These are phyloP conservation scores for Penicillium sclerotiorum DNA, from an alignment of 2,329 filamentous ascomycete species.

Conservation along the genomic window DNA sequence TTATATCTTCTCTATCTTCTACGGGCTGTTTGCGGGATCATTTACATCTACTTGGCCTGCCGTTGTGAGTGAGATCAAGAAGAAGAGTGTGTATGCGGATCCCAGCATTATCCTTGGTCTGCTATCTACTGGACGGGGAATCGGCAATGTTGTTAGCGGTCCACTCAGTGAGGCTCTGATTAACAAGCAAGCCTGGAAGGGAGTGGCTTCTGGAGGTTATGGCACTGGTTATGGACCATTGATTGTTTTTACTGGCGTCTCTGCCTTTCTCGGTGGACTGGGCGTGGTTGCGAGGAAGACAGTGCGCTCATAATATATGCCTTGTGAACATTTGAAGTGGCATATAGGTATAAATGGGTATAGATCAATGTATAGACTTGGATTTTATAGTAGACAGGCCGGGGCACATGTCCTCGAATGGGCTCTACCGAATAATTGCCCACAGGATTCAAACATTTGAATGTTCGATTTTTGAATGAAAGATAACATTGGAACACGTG, in stretches of 20 bases:
- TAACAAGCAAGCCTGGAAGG: constrained; percentile 21
- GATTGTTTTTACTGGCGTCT: constrained; percentile 33
- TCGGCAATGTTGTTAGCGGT: constrained; percentile 55
- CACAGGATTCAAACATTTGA: too few relatives aligned
- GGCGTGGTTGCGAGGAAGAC: constrained; percentile 12
- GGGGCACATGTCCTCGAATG: too few relatives aligned
- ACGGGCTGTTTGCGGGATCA: constrained; percentile 51
- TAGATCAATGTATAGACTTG: too few relatives aligned
- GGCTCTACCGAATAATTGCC: too few relatives aligned
- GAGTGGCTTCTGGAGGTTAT: constrained; percentile 25
- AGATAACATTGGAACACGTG: too few relatives aligned
- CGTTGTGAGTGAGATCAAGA: constrained; percentile 47
- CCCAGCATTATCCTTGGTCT: constrained; percentile 54
- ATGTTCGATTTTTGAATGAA: too few relatives aligned
- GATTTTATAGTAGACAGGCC: too few relatives aligned
- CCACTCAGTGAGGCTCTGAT: constrained; percentile 52
- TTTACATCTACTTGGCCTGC: constrained; percentile 50
- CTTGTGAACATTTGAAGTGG: too few relatives aligned
- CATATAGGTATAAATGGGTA: too few relatives aligned
- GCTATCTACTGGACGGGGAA: constrained; percentile 53
- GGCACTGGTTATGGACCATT: constrained; percentile 31
- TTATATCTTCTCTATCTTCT: constrained; percentile 45
- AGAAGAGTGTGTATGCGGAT: constrained; percentile 42
- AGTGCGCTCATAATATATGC: too few relatives aligned
- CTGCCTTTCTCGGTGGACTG: constrained; percentile 20